Evolutionary conservation across 176 grass and related monocot species (phyloP).

Genomic region (Oropetium thomaeum): DNA sequence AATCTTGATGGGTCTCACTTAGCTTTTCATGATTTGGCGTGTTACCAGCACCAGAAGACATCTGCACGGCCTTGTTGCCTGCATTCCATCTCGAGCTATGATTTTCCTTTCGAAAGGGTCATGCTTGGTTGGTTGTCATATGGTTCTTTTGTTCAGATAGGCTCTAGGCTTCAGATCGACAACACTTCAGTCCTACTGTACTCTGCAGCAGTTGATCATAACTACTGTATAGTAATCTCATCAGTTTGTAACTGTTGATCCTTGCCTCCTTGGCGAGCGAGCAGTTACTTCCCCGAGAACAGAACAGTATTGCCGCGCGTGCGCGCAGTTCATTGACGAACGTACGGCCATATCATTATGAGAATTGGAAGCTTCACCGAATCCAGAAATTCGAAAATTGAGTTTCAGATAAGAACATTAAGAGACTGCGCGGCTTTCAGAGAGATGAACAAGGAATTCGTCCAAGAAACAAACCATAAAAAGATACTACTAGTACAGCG

Average conservation of each 20-base stretch:
- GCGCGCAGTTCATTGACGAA: not conserved
- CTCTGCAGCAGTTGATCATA: not conserved
- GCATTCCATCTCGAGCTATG: slow-evolving; percentile 3
- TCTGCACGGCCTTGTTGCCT: not conserved
- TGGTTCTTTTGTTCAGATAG: not conserved
- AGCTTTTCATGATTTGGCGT: slow-evolving; percentile 7
- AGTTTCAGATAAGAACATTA: not conserved
- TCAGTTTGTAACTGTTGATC: not conserved
- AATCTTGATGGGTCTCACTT: not conserved
- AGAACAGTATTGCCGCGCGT: slow-evolving; percentile 1
- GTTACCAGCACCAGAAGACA: not conserved
- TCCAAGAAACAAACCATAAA: not conserved
- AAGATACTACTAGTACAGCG: not conserved
- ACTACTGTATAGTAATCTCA: not conserved
- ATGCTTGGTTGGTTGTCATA: slow-evolving; percentile 1
- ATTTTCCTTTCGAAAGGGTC: not conserved
- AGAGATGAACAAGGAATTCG: not conserved
- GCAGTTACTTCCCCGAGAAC: not conserved
- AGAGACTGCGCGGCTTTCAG: not conserved
- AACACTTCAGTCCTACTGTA: not conserved
- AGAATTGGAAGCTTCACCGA: not conserved
- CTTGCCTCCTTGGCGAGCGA: no score
- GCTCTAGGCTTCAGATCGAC: not conserved
- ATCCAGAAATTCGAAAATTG: not conserved
- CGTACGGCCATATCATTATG: not conserved